Base-by-base conservation (phyloP, 441 rosid species). In the Populus hybrid region DNA sequence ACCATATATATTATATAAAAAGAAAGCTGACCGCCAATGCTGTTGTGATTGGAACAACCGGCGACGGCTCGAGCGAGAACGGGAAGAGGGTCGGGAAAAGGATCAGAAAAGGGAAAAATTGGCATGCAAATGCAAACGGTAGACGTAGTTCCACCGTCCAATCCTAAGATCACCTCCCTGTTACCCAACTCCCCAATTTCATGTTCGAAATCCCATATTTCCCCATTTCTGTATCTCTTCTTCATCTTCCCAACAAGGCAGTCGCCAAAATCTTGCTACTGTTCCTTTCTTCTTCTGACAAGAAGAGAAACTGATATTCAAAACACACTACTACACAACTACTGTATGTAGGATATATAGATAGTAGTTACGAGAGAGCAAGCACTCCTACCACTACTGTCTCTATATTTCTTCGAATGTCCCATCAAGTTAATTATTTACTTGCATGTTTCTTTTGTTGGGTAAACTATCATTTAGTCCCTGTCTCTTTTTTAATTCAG, bases 41-140 rank as follows among this genome's bases (percentile, higher is more conserved):
- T 89, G 76, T 92, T 92, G 84, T 87, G 91, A 69, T 92, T 92
- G 80, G 93, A 90, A 82, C 93, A 90, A 69, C 94, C 94, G 38
- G 90, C 90, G 74, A 86, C 82, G 34, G 92, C 88, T 32, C 89
- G 91, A 18, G 97, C 83, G 32, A 92, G 92, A 42, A 92, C 79
- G 2, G 93, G 93, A 10, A 88, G 70, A 36, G 93, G 89, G 70
- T 88, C 86, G 14, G 90, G 90, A 3, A 85, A 80, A 72, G 84
- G 76, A 38, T 77, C 84, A 12, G 91, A 83, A 26, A 79, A 69
- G 36, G 90, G 86, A 7, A 88, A 78, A 18, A 88, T n/a, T 2
- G 90, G 89, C 84, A 92, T 89, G 73, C 94, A 92, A 20, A 92
- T 77, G 73, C 94, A 92, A 68, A 92, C 85, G 9, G 97, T 92